Evolutionary conservation across 2,329 filamentous ascomycete genomes (phyloP), one percentile per base, ranked within the genome.

Genomic region (Bipolaris bicolor): DNA sequence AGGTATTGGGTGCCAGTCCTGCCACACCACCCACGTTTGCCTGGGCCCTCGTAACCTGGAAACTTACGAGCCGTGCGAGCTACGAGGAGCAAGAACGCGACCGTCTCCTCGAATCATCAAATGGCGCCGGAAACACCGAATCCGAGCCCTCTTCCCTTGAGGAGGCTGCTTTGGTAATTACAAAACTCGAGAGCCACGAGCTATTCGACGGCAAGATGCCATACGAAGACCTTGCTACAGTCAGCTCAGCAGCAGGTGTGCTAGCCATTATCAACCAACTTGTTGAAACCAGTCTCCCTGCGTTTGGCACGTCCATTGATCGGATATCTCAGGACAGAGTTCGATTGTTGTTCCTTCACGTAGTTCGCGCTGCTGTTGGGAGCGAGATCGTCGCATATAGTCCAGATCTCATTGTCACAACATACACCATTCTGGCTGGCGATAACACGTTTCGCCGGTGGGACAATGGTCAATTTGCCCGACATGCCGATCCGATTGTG

Each of bases 1-100:
- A 81, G 26, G 71, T 77, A 16, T 43, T 72, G 18, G 83, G 83
- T 15, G 81, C 85, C n/a, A 79, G 82, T 36, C 85, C 86, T 34
- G 90, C 90, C 18, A 87, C 86, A 53, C 91, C 91, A 1, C 86
- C 90, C 16, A 84, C 91, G 18, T 90, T 96, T 64, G 86, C 90
- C 3, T 98, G 93, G 93, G 87, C 88, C 3, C 80, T 94, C 46
- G 84, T 97, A 24, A 66, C 63, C 3, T 74, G 64, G 64, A 70
- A 65, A 44, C 63, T 75, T 7, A 66, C 60, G 2, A 54, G 49
- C 5, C 60, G 65, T 7, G 69, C 66, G 7, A 63, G 39, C 24
- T 43, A 52, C 22, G 59, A 72, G n/a, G 69, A 73, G 39, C 63
- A 71, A 44, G 65, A 70, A 24, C 72, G 69, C 11, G 70, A 75